Base-by-base conservation (phyloP, 305 asterid species). In the Lippia alba region DNA sequence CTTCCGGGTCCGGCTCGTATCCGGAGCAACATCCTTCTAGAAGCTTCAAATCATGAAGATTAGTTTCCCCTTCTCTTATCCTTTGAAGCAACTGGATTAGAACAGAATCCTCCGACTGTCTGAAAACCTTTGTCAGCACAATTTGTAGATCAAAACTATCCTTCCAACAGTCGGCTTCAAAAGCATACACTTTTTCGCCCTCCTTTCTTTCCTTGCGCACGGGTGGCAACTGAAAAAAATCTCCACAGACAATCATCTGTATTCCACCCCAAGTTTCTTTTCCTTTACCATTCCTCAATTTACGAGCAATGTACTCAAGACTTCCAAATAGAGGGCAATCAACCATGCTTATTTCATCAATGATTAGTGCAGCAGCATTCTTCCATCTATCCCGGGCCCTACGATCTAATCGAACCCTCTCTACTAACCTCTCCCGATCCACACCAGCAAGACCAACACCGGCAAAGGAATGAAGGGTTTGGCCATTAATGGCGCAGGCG, bases 191-290 rank as follows among this genome's bases (percentile, higher is more conserved):
- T 70, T 80, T 88, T 10, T 2, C 64, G 4, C 4, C 30, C 53
- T 66, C 24, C 56, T 60, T 57, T 69, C 50, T 50, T 59, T 76
- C 63, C 60, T 49, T 64, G 12, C 56, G 8, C 53, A 87, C 67
- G 0, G 97, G 96, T n/a, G 96, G 95, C 51, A 91, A 70, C 68
- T 91, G 94, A 69, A 81, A 86, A 81, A 91, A 91, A 61, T 91
- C 96, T 17, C 93, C 97, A 51, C 94, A 75, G 71, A 83, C 96
- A 64, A 91, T 86, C 71, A 91, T 74, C 71, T 91, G 96, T 67
- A 91, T 79, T 30, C 96, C 95, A 24, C 95, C 96, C 97, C 96
- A 89, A 72, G 70, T 59, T 63, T 58, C 41, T 36, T 5, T 78
- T 50, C 58, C 67, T 49, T 62, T 85, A 49, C 56, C 76, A 41